These are phyloP conservation scores for carrot (Daucus carota) DNA, from an alignment of 129 eudicot genomes.

Conservation along the genomic window DNA sequence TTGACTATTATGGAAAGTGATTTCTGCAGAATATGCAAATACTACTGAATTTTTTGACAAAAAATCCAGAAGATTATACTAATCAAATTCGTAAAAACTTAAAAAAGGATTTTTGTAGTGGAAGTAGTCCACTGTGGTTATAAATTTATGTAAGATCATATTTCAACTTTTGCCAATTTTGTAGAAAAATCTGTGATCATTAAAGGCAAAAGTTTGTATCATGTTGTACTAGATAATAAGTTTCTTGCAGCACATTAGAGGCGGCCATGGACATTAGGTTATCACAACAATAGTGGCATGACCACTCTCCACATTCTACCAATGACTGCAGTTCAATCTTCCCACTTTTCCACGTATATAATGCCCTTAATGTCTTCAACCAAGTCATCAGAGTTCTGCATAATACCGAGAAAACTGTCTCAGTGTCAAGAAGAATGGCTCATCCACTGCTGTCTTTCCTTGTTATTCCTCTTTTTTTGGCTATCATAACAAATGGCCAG, in stretches of 20 bases:
- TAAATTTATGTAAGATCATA: not conserved
- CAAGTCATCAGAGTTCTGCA: slow-evolving; percentile 34
- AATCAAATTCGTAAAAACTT: not conserved
- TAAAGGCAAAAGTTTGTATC: slow-evolving; percentile 26
- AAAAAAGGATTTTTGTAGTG: not conserved
- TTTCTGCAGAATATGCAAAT: not conserved
- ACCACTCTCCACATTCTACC: slow-evolving; percentile 46
- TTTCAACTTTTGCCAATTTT: not conserved
- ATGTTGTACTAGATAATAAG: slow-evolving; percentile 18
- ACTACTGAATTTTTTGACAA: no score
- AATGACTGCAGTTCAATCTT: slow-evolving; percentile 21
- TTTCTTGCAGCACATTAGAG: slow-evolving; percentile 25
- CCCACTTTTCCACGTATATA: slow-evolving; percentile 31
- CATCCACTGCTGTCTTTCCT: slow-evolving; percentile 7
- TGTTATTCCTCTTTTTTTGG: slow-evolving; percentile 15
- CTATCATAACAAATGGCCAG: slow-evolving; percentile 24
- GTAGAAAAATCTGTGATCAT: not conserved
- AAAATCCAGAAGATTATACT: no score
- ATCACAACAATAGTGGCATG: slow-evolving; percentile 43
- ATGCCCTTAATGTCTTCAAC: slow-evolving; percentile 25
- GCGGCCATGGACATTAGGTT: slow-evolving; percentile 48
- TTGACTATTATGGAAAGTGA: not conserved
- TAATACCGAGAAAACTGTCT: not conserved
- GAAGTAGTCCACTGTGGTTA: not conserved
- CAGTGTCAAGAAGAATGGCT: slow-evolving; percentile 25